Evolutionary conservation across 768 basidiomycete genomes (phyloP), one percentile per base, ranked within the genome.

Genomic region (Mycena chlorophos): DNA sequence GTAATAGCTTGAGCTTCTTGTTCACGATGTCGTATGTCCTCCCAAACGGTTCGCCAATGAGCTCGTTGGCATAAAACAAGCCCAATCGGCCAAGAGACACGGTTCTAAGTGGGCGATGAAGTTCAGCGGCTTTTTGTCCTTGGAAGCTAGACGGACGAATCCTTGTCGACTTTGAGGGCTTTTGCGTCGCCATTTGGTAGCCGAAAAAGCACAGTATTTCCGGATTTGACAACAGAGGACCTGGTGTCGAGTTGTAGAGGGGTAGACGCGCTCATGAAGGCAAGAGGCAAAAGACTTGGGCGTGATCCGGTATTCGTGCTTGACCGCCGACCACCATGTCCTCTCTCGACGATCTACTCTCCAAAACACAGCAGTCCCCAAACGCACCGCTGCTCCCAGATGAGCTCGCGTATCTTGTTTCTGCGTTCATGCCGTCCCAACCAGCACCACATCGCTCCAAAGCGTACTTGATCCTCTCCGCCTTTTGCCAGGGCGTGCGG

Each of bases 41-140:
- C 3, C 96, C 97, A 68, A 89, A 98, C 1, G 87, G 87, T 56
- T 92, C 83, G 23, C 85, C 86, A 27, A 96, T 77, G 28, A 99
- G 80, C 50, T 92, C 85, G 56, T 84, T 84, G 17, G 86, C 79
- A 56, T 80, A 71, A 71, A 99, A 98, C 3, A 85, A 81, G 12
- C 96, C 97, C 57, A 89, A 86, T 71, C 91, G 91, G 58, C 94
- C 94, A 19, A 97, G 74, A 29, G 83, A 80, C 43, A 94, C 70
- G 16, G 76, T 82, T 45, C 94, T 95, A 65, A n/a, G 1, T 62
- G 34, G 14, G 16, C 19, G 30, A 47, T 54, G 34, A 22, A 49
- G 28, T 26, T 29, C 14, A 6, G 13, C 27, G 40, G 27, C 34
- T 16, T 31, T 43, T 38, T 49, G n/a, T n/a, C n/a, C n/a, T 20